These are phyloP conservation scores for Hortiboletus flavorubellus DNA, from an alignment of 768 basidiomycete species.

Conservation along the genomic window DNA sequence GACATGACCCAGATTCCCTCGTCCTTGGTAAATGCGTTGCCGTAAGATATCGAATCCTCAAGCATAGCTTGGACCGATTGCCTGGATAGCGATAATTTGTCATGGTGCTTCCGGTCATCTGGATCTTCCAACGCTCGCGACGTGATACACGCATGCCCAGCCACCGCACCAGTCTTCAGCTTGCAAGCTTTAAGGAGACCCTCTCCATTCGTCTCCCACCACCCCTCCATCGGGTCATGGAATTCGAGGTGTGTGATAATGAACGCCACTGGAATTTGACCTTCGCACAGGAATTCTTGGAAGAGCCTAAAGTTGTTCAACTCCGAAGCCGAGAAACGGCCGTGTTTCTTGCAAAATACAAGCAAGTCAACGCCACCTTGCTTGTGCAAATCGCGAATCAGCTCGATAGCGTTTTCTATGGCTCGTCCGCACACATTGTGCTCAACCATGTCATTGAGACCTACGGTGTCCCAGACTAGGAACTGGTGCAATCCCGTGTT, in stretches of 20 bases:
- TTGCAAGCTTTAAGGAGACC: slow-evolving; percentile 9
- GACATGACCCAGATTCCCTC: slow-evolving; percentile 22
- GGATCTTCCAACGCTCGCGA: slow-evolving; percentile 5
- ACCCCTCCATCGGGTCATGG: slow-evolving; percentile 26
- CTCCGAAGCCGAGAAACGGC: slow-evolving; percentile 28
- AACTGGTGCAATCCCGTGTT: slow-evolving; percentile 20
- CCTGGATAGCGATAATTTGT: slow-evolving; percentile 15
- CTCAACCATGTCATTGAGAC: slow-evolving; percentile 22
- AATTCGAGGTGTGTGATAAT: slow-evolving; percentile 40
- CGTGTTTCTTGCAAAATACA: slow-evolving; percentile 33
- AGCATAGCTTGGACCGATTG: slow-evolving; percentile 17
- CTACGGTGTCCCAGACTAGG: slow-evolving; percentile 32
- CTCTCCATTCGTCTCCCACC: slow-evolving; percentile 28
- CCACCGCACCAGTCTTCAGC: slow-evolving; percentile 13
- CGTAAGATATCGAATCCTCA: slow-evolving; percentile 21
- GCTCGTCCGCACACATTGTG: slow-evolving; percentile 13
- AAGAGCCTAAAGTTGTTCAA: slow-evolving; percentile 35
- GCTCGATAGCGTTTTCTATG: slow-evolving; percentile 22
- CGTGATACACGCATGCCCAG: slow-evolving; percentile 32
- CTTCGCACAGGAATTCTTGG: slow-evolving; percentile 36
- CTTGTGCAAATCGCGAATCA: slow-evolving; percentile 31
- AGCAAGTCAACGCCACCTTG: slow-evolving; percentile 38
- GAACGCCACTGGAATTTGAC: slow-evolving; percentile 37
- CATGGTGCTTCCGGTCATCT: neutral
- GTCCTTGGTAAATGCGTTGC: slow-evolving; percentile 13